Conservation (phyloP, 345 rosid genomes). For the Boechera stricta region DNA sequence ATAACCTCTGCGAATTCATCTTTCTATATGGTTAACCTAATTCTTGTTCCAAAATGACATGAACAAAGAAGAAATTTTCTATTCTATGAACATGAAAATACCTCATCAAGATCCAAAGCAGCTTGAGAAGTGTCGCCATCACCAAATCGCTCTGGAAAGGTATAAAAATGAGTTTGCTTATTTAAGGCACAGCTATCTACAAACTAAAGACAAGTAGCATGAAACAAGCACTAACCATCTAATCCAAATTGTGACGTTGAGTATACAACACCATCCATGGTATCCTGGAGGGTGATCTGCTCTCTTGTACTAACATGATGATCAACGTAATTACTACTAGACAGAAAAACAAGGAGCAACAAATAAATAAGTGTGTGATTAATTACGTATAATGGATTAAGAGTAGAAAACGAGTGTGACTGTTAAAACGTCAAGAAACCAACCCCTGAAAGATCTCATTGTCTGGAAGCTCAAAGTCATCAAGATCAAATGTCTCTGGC, state of each 20-base stretch:
- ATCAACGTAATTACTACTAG: slow-evolving; percentile 89
- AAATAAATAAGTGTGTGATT: slow-evolving; percentile 4
- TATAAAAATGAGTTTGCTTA: slow-evolving; percentile 25
- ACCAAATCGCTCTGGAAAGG: slow-evolving; percentile 88
- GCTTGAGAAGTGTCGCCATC: slow-evolving; percentile 96
- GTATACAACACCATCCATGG: slow-evolving; percentile 93
- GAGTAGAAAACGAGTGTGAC: not conserved
- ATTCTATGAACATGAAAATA: slow-evolving; percentile 41
- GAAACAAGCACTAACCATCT: slow-evolving; percentile 75
- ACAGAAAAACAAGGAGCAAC: slow-evolving; percentile 26
- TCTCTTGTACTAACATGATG: slow-evolving; percentile 96
- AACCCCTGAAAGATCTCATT: slow-evolving; percentile 93
- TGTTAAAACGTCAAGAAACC: slow-evolving; percentile 43
- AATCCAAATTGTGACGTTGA: slow-evolving; percentile 93
- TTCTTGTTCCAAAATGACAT: slow-evolving; percentile 30
- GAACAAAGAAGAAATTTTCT: not conserved
- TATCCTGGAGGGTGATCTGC: slow-evolving; percentile 98
- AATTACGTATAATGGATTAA: not conserved
- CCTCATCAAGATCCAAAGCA: slow-evolving; percentile 95
- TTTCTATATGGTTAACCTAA: slow-evolving; percentile 23
- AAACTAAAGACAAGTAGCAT: slow-evolving; percentile 33
- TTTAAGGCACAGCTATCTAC: slow-evolving; percentile 14
- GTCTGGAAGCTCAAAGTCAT: slow-evolving; percentile 99
- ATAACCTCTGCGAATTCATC: slow-evolving; percentile 8
- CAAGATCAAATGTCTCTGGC: slow-evolving; percentile 99